Conservation (phyloP, 257 asterid genomes). For the Solanum lycopersicoides region DNA sequence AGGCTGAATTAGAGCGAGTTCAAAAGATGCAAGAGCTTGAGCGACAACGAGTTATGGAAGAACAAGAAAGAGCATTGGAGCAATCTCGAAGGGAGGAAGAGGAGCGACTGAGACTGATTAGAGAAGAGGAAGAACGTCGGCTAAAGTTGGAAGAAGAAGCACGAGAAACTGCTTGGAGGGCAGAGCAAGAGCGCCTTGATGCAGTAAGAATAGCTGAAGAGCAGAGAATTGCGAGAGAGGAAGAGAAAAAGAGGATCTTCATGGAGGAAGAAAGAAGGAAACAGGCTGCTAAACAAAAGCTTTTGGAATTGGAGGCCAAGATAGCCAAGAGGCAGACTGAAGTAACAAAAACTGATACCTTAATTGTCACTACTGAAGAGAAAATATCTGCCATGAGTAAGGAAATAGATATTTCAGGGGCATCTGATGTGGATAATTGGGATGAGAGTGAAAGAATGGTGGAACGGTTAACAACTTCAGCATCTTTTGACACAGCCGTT, state of each 20-base stretch:
- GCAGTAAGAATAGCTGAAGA: constrained; percentile 75
- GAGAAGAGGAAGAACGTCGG: constrained; percentile 73
- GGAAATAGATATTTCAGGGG: constrained; percentile 34
- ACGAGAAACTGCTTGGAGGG: constrained; percentile 91
- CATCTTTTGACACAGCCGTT: constrained; percentile 41
- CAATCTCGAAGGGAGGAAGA: constrained; percentile 81
- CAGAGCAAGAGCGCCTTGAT: constrained; percentile 73
- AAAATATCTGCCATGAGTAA: constrained; percentile 29
- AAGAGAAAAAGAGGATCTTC: constrained; percentile 57
- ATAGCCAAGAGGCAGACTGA: constrained; percentile 73
- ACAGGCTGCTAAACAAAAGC: constrained; percentile 86
- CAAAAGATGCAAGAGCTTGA: constrained; percentile 97
- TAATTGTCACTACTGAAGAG: constrained; percentile 30
- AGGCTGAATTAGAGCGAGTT: constrained; percentile 97
- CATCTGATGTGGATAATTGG: constrained; percentile 60
- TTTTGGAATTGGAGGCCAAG: constrained; percentile 80
- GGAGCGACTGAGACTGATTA: constrained; percentile 63
- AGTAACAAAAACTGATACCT: constrained; percentile 24
- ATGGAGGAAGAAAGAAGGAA: constrained; percentile 95
- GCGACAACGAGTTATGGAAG: constrained; percentile 66
- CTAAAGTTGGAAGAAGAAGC: constrained; percentile 79
- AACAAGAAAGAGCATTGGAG: constrained; percentile 86
- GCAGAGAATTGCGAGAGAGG: constrained; percentile 70
- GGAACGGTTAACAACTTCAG: constrained; percentile 43
- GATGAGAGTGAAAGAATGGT: constrained; percentile 83